phyloP scores from a whole-genome alignment of 108 stramenopile species.

The Pseudonitzschia multiseries region DNA sequence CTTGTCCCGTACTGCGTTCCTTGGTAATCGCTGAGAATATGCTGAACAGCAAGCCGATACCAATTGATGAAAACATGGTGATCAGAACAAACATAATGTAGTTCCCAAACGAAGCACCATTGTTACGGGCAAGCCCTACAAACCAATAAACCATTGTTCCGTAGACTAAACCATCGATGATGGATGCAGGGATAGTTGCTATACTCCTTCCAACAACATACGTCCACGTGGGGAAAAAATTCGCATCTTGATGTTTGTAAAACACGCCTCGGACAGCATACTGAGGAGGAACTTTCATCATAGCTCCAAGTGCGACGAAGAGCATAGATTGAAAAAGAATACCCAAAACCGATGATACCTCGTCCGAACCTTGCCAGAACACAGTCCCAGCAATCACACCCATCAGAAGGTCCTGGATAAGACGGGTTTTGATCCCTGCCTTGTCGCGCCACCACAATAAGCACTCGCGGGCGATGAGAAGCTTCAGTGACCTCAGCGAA shows the following conservation, averaged over 20 bases:
- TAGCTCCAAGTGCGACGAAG: slow-evolving; percentile 58
- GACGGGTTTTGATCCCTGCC: slow-evolving; percentile 40
- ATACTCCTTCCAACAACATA: slow-evolving; percentile 55
- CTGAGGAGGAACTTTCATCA: slow-evolving; percentile 70
- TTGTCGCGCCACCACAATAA: slow-evolving; percentile 60
- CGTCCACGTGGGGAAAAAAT: slow-evolving; percentile 80
- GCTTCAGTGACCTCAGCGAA: slow-evolving; percentile 28
- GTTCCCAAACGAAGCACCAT: slow-evolving; percentile 43
- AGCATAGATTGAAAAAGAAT: slow-evolving; percentile 64
- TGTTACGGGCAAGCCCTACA: slow-evolving; percentile 45
- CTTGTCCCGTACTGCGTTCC: slow-evolving; percentile 42
- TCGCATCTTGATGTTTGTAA: slow-evolving; percentile 83
- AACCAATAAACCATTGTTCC: slow-evolving; percentile 63
- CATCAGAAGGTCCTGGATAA: slow-evolving; percentile 57
- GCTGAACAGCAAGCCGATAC: slow-evolving; percentile 49
- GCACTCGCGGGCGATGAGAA: slow-evolving; percentile 47
- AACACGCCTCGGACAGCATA: slow-evolving; percentile 66
- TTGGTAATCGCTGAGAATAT: slow-evolving; percentile 55
- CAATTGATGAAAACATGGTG: slow-evolving; percentile 39
- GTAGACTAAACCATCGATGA: slow-evolving; percentile 55
- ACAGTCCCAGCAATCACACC: slow-evolving; percentile 66
- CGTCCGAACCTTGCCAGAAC: slow-evolving; percentile 49
- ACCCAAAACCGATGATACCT: slow-evolving; percentile 44
- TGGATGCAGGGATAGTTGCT: slow-evolving; percentile 42
- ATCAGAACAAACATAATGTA: slow-evolving; percentile 64